phyloP scores from a whole-genome alignment of 805 yeast genomes.

The Candida peoriensis region DNA sequence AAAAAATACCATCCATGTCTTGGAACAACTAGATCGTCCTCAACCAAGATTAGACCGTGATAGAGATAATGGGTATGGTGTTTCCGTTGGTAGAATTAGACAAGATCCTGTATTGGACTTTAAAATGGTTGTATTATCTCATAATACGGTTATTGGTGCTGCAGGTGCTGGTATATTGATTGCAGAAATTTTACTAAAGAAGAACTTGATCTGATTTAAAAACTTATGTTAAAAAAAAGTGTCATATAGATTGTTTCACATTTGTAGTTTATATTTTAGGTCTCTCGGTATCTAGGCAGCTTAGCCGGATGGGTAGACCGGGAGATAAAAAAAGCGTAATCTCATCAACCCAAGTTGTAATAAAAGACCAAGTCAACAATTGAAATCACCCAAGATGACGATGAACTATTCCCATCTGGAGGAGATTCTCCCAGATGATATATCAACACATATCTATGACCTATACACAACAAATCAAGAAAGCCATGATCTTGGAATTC shows the following conservation, averaged over 20 bases:
- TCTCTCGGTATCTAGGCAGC: too few relatives aligned
- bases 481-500: constrained; percentile 21
- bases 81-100: constrained; percentile 90
- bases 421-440: constrained; percentile 11
- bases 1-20: constrained; percentile 81
- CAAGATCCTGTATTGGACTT: constrained; percentile 89
- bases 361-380: too few relatives aligned
- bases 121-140: constrained; percentile 97
- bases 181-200: constrained; percentile 83
- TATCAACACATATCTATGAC: constrained; percentile 17
- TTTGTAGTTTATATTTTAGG: too few relatives aligned
- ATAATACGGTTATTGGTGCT: constrained; percentile 96
- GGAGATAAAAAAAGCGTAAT: too few relatives aligned
- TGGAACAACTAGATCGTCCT: constrained; percentile 90
- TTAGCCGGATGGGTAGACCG: too few relatives aligned
- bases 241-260: too few relatives aligned
- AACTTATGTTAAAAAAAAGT: too few relatives aligned
- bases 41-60: constrained; percentile 97
- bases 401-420: constrained; percentile 9
- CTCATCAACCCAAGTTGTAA: too few relatives aligned
- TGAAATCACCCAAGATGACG: too few relatives aligned
- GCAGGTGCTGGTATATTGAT: constrained; percentile 97
- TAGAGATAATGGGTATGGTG: constrained; percentile 91
- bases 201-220: constrained; percentile 60
- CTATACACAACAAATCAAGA: constrained; percentile 8